Base-by-base conservation (phyloP, 257 asterid genomes). In the Mitragyna speciosa region DNA sequence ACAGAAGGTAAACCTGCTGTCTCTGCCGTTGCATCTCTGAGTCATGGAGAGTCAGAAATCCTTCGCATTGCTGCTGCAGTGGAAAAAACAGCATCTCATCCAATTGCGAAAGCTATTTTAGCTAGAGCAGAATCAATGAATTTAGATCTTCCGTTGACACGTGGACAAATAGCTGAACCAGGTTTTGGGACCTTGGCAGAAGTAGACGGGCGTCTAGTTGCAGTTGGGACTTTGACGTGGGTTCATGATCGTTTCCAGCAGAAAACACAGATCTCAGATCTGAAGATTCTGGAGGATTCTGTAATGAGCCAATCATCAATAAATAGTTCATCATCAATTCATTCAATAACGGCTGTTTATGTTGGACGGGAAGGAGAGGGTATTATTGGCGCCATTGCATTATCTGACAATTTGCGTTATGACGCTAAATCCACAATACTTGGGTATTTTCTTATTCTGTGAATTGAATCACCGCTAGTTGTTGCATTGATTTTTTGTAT, bases 331-430 rank as follows among this genome's bases (percentile, higher is more conserved):
- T 91, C 97, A 19, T 86, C 97, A 49, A 83, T 80, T 82, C 93
- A 94, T 89, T 95, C 99, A 56, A 89, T 88, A 85, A 93, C 99
- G 31, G 82, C 89, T 77, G 97, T 95, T 43, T 93, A 89, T 86
- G 97, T 95, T 81, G 99, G 98, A 78, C 84, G 91, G 82, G 99
- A 95, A 90, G 99, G 94, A 79, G 96, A 95, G 86, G 98, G 99
- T 76, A 73, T 95, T 48, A 89, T 93, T 81, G 99, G 97, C 80
- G 97, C 96, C 82, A 92, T 95, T 84, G 94, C 94, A 75, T 87
- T 95, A 79, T 91, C 95, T 17, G 99, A 95, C 89, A 88, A 89
- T 79, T 84, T 95, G 84, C 90, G 99, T 30, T 31, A 48, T 43
- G 99, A 95, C 84, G 99, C 99, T 76, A 83, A 85, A 82, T 91